Percentiles rank a stretch among this genome's conserved stretches.
phyloP scores from a whole-genome alignment of 208 protist species.

The Acanthamoeba triangularis region DNA sequence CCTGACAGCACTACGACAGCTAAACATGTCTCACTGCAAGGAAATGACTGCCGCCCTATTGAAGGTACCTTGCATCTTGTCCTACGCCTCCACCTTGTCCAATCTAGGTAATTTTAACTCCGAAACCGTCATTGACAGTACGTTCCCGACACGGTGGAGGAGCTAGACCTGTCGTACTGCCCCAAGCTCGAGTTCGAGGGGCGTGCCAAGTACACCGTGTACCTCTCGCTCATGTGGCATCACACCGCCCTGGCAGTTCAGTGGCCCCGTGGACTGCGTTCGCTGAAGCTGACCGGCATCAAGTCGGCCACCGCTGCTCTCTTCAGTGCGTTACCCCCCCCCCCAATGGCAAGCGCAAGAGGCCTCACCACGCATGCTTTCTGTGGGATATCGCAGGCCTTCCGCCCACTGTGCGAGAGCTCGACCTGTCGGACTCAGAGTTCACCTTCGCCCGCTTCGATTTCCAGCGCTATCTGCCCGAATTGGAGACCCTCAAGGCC shows the following conservation, averaged over 20 bases:
- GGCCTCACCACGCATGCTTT: no score
- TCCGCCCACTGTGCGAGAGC: background rate
- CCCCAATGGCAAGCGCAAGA: no score
- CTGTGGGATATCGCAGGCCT: background rate
- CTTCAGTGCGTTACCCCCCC: constrained; percentile 25
- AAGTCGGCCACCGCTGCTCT: background rate
- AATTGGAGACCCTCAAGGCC: background rate
- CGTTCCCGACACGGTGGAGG: background rate
- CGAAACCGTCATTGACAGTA: background rate
- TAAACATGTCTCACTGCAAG: background rate
- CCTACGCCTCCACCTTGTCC: no score
- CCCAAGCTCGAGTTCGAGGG: background rate
- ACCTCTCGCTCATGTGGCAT: background rate
- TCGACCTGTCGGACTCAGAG: background rate
- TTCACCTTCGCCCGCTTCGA: background rate
- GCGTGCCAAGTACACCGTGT: background rate
- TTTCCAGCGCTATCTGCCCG: background rate
- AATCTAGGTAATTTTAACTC: no score
- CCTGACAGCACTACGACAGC: background rate
- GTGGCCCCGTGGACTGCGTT: background rate
- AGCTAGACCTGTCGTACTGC: constrained; percentile 16
- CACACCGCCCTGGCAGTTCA: background rate
- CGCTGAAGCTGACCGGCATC: background rate
- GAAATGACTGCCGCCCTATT: background rate
- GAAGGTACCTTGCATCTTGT: background rate